Percentiles rank a stretch among this genome's conserved stretches.
Evolutionary conservation across 257 asterid genomes (phyloP).

Genomic region (Solanum sejunctum): DNA sequence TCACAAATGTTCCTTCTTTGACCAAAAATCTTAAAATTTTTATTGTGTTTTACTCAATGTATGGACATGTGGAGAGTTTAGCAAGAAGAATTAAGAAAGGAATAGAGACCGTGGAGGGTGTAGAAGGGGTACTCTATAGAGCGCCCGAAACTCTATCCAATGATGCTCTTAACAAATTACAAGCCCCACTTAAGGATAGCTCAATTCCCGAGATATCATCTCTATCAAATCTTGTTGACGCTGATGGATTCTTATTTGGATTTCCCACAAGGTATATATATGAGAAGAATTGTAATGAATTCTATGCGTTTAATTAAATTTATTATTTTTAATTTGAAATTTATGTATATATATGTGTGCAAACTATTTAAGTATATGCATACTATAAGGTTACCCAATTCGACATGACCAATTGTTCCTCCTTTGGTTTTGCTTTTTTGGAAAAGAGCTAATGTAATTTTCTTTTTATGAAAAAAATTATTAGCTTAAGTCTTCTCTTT

Average conservation of each 20-base stretch:
- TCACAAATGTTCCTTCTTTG: neutral
- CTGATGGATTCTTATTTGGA: conserved; percentile 82
- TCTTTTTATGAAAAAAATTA: too few relatives aligned
- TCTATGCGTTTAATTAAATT: neutral
- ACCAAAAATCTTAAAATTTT: conserved; percentile 27
- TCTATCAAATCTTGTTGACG: conserved; percentile 40
- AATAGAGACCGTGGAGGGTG: conserved; percentile 52
- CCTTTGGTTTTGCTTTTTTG: too few relatives aligned
- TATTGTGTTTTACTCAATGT: conserved; percentile 83
- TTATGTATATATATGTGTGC: neutral
- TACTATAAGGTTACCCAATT: too few relatives aligned
- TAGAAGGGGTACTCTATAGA: conserved; percentile 56
- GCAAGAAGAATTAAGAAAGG: conserved; percentile 79
- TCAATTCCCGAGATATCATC: conserved; percentile 48
- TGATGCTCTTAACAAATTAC: conserved; percentile 47
- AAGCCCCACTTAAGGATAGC: conserved; percentile 70
- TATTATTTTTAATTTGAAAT: neutral
- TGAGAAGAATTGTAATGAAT: fast-evolving
- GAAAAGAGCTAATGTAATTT: too few relatives aligned
- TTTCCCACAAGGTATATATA: conserved; percentile 63
- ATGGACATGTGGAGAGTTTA: conserved; percentile 86
- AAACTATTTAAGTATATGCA: too few relatives aligned
- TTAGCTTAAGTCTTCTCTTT: neutral
- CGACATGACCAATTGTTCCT: too few relatives aligned
- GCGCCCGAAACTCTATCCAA: conserved; percentile 77